Percentiles rank a stretch among this genome's conserved stretches.
phyloP scores from a whole-genome alignment of 768 basidiomycete species.

The Leccinellum rugosiceps region DNA sequence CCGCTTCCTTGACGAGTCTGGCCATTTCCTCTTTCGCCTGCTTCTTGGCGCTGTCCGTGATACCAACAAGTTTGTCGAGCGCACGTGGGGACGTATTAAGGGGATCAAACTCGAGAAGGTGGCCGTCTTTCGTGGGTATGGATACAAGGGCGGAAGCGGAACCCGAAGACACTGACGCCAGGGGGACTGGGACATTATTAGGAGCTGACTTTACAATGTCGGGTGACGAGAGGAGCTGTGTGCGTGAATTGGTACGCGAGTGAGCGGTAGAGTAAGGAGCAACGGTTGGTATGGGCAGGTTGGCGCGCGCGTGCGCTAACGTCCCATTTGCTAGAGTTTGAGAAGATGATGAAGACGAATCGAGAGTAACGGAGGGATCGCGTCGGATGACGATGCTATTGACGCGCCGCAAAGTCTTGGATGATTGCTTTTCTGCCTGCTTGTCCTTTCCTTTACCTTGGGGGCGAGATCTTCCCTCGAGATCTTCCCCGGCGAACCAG shows the following conservation, averaged over 20 bases:
- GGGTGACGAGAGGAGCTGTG: constrained; percentile 14
- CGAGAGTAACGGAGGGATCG: constrained; percentile 48
- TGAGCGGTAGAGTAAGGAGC: constrained; percentile 8
- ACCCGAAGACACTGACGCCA: constrained; percentile 2
- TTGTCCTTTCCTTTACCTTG: constrained; percentile 25
- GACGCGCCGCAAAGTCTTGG: constrained; percentile 36
- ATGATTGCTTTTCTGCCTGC: constrained; percentile 10
- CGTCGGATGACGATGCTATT: constrained; percentile 61
- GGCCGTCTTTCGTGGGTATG: constrained; percentile 79
- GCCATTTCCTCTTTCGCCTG: constrained; percentile 77
- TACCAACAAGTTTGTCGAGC: constrained; percentile 73
- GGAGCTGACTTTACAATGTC: not conserved
- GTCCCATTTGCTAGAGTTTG: constrained; percentile 17
- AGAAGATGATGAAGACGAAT: constrained; percentile 30
- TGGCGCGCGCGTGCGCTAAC: constrained; percentile 14
- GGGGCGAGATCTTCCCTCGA: constrained; percentile 16
- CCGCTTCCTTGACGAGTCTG: constrained; percentile 64
- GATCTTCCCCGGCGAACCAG: constrained; percentile 46
- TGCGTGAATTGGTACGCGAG: constrained; percentile 44
- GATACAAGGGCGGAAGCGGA: constrained; percentile 61
- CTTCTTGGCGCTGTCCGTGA: constrained; percentile 80
- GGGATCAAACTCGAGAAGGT: constrained; percentile 83
- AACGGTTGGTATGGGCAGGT: not conserved
- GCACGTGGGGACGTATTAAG: constrained; percentile 67
- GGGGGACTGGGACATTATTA: not conserved